Percentiles rank a stretch among this genome's conserved stretches.
phyloP scores from a whole-genome alignment of 2,329 filamentous ascomycete genomes.

The Cladorrhinum sp. region DNA sequence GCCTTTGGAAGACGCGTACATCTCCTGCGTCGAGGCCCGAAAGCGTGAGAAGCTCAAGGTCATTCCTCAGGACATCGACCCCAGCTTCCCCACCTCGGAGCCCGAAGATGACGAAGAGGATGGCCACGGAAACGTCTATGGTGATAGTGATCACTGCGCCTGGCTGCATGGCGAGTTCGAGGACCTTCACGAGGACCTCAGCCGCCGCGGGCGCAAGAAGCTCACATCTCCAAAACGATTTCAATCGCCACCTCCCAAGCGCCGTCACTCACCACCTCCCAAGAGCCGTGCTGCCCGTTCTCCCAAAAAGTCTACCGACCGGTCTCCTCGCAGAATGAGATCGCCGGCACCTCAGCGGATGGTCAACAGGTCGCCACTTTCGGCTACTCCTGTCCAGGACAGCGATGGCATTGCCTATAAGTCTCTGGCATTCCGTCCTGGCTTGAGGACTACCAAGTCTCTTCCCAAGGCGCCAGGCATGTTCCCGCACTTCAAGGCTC shows the following conservation, averaged over 20 bases:
- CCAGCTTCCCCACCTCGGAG: constrained; percentile 93
- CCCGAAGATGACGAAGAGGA: constrained; percentile 80
- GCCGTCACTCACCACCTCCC: constrained; percentile 49
- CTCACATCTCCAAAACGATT: constrained; percentile 59
- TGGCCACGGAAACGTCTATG: constrained; percentile 52
- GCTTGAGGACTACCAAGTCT: constrained; percentile 76
- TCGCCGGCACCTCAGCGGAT: constrained; percentile 66
- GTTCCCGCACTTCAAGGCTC: constrained; percentile 53
- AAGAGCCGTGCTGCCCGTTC: constrained; percentile 52
- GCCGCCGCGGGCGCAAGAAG: constrained; percentile 48
- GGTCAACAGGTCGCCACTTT: constrained; percentile 45
- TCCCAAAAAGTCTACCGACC: constrained; percentile 59
- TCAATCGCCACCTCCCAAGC: constrained; percentile 51
- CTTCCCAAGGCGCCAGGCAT: constrained; percentile 75
- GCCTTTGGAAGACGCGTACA: constrained; percentile 88
- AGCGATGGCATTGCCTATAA: constrained; percentile 42
- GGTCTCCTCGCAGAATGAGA: constrained; percentile 65
- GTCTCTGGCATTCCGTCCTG: constrained; percentile 56
- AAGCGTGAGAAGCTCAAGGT: constrained; percentile 75
- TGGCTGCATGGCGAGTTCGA: constrained; percentile 73
- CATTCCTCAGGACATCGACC: constrained; percentile 96
- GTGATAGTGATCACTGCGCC: constrained; percentile 65
- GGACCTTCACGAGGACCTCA: constrained; percentile 58
- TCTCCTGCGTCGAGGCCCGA: constrained; percentile 77
- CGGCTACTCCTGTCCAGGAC: constrained; percentile 42